These are phyloP conservation scores for Quaeritorhiza haematococci DNA, from an alignment of 371 early-diverging fungal species.

Conservation along the genomic window DNA sequence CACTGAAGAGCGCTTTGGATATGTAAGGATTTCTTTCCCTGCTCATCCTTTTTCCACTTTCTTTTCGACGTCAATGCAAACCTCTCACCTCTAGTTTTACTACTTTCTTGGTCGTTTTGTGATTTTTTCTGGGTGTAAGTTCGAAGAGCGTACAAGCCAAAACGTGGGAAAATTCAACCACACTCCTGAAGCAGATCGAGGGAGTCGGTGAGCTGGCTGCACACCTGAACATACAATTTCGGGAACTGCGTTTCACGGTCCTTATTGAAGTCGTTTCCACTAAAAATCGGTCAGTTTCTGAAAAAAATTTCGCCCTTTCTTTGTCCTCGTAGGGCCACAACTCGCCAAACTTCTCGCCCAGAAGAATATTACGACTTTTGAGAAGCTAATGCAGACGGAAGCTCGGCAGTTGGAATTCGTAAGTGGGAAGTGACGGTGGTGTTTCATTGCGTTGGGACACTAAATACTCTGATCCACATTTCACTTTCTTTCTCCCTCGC, in stretches of 20 bases:
- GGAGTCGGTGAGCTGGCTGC: slow-evolving; percentile 30
- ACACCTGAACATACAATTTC: no score
- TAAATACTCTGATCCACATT: neutral
- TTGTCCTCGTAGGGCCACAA: slow-evolving; percentile 9
- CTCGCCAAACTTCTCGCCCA: slow-evolving; percentile 21
- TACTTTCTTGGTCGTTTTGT: no score
- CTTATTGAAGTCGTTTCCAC: neutral
- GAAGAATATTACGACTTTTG: slow-evolving; percentile 29
- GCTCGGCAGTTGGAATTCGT: slow-evolving; percentile 33
- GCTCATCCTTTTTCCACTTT: neutral
- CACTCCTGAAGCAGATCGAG: slow-evolving; percentile 35
- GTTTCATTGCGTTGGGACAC: neutral
- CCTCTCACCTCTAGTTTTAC: neutral
- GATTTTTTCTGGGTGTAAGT: slow-evolving; percentile 4
- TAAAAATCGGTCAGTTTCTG: neutral
- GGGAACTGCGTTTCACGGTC: neutral
- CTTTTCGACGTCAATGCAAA: neutral
- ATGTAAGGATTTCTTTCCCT: neutral
- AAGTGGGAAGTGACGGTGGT: no score
- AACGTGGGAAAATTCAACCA: slow-evolving; percentile 27
- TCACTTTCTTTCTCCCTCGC: neutral
- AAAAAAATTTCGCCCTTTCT: no score
- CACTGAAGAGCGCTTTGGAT: neutral
- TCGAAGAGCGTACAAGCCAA: slow-evolving; percentile 19
- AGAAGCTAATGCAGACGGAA: slow-evolving; percentile 14